Base-by-base conservation (phyloP, 2,329 filamentous ascomycete genomes). In the Ilyonectria sp. region DNA sequence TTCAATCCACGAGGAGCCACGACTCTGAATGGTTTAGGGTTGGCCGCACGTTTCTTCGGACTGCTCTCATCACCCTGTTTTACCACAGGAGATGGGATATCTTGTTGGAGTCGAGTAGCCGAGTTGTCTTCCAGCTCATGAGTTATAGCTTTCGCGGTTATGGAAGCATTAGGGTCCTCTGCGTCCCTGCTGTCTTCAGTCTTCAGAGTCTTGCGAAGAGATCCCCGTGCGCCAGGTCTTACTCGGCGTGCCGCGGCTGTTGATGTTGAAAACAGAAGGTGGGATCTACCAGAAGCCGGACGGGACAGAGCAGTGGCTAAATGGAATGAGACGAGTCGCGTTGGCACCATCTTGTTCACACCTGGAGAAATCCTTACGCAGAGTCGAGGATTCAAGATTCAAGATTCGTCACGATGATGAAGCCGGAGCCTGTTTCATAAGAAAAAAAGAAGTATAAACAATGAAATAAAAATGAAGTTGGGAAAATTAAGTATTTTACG, bases 1-100 rank as follows among this genome's bases (percentile, higher is more conserved):
- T 75, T 74, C 58, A 74, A 62, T 9, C 73, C 71, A 17, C 67
- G 66, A 23, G 65, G 63, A 17, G 69, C 8, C 6, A 64, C 31
- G 9, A 56, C 40, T 17, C 61, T 68, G 15, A 43, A 53, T 17
- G 43, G 53, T 49, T 69, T 72, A 10, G 57, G 33, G 13, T 69
- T 72, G 19, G 56, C 19, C 4, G 67, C 57, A 47, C 11, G 31
- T 46, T 58, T 40, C 44, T 67, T 63, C 8, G 35, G n/a, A 9
- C 19, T 35, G 9, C 17, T 49, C 8, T 56, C 29, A 6, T 58
- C 43, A 10, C 37, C 29, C 26, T n/a, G 46, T 8, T 37, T 50
- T n/a, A 17, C 10, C 23, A 23, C 31, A 37, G 59, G 5, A 47
- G 40, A 15, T n/a, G n/a, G 2, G 5, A 3, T 31, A 8, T 35